Evolutionary conservation across 2,329 filamentous ascomycete genomes (phyloP), one percentile per base, ranked within the genome.

Genomic region (Intubia oerlemansii): DNA sequence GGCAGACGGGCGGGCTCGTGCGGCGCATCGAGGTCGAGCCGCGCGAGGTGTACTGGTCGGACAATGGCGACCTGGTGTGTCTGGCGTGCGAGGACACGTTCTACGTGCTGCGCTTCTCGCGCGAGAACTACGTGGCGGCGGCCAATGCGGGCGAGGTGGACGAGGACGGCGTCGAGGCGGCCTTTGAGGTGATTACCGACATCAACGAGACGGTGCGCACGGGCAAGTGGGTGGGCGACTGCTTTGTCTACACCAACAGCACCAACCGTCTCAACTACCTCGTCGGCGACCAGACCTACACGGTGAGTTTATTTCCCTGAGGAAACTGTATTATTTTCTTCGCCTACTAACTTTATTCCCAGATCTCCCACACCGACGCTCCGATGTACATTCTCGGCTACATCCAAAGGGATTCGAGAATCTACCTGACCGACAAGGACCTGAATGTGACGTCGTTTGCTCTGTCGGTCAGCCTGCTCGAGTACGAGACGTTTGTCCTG

Each of bases 211-310:
- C 66, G 38, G 82, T 95, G 29, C 77, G 80, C 38, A 93, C 85
- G 13, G 88, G 85, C 41, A 79, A 91, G 56, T 98, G 88, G 88
- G 79, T 98, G 32, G 88, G 88, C 36, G 88, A 98, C 56, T 92
- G 85, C 57, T 92, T 98, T 62, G 84, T 95, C 49, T 98, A 95
- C 63, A 93, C 88, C 31, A 95, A 91, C 61, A 78, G 66, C 49
- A 91, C 84, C 8, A 93, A 95, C 60, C 78, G 88, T 36, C 62
- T 98, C 34, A 95, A 95, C 59, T 95, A 95, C 56, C 69, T 98
- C 14, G 85, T 98, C 10, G 88, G 88, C 39, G 88, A 95, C 53
- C 84, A 95, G 55, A 91, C 82, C 10, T 93, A 95, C 60, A 93
- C 85, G 4, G 78, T 98, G n/a, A n/a, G n/a, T n/a, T n/a, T n/a